Percentiles rank a stretch among this genome's conserved stretches.
phyloP scores from a whole-genome alignment of 1,139 yeast genomes.

The Saccharomycopsis crataegensis region DNA sequence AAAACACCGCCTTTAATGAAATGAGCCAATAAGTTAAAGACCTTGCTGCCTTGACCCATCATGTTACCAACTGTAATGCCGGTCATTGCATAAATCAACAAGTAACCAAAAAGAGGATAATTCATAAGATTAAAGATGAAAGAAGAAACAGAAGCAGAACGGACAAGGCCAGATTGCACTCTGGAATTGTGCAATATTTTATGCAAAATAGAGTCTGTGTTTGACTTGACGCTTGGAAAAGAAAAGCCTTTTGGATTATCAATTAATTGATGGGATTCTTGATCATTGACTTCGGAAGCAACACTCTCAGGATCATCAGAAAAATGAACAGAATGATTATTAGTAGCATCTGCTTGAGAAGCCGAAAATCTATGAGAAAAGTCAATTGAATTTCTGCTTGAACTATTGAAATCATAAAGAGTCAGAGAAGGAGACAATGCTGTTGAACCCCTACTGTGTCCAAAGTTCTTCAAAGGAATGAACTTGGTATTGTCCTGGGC shows the following conservation, averaged over 20 bases:
- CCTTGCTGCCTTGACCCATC: slow-evolving; percentile 56
- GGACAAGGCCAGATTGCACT: slow-evolving; percentile 29
- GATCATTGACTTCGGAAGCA: background rate
- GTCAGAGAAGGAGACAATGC: slow-evolving; percentile 35
- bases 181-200: slow-evolving; percentile 28
- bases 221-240: background rate
- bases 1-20: slow-evolving; percentile 95
- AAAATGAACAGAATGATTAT: background rate
- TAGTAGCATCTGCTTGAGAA: slow-evolving; percentile 19
- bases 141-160: slow-evolving; percentile 33
- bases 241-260: no score
- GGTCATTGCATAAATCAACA: slow-evolving; percentile 54
- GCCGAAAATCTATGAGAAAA: background rate
- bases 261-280: background rate
- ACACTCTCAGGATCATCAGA: background rate
- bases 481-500: slow-evolving; percentile 22
- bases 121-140: slow-evolving; percentile 47
- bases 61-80: slow-evolving; percentile 72
- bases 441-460: slow-evolving; percentile 11
- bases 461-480: slow-evolving; percentile 25
- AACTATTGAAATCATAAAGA: slow-evolving; percentile 29
- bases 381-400: background rate
- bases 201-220: slow-evolving; percentile 29
- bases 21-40: slow-evolving; percentile 85
- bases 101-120: slow-evolving; percentile 58